Evolutionary conservation across 2,329 filamentous ascomycete genomes (phyloP), one percentile per base, ranked within the genome.

Genomic region (Rhytidhysteron rufulum): DNA sequence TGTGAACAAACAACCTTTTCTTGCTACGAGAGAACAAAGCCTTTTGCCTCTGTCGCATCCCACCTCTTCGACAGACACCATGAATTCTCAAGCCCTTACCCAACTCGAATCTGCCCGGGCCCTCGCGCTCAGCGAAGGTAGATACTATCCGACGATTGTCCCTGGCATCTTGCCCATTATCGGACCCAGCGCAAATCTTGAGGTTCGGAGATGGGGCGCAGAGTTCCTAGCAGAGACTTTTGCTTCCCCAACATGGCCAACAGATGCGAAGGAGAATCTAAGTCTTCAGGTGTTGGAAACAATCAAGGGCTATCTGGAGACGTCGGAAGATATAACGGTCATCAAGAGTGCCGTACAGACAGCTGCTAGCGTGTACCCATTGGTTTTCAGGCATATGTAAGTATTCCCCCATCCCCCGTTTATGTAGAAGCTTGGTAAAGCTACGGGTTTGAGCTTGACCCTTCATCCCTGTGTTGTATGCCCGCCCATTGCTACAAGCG

Each of bases 141-240:
- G 82, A 60, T 88, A 94, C 70, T 98, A 97, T 66, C 83, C 85
- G 37, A 88, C 87, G 65, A 91, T 98, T 62, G 84, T 98, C 48
- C 86, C 88, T 59, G 89, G 88, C 34, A 88, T 97, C 48, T 73
- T 97, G n/a, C 89, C 90, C 41, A 90, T 97, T 57, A 86, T 96
- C 66, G 83, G 84, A 45, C 80, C 85, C 37, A 75, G 77, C 50
- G 78, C 87, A 48, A 78, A 80, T 34, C 69, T 95, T 41, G 88
- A 95, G 67, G 73, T 97, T 57, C 85, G 89, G 67, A 77, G 90
- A 84, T 98, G 93, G 93, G 93, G 91, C 19, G 85, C 90, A 48
- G 90, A 96, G 46, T 98, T 98, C 61, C 75, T 98, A 31, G 89
- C 91, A 41, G 93, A 98, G 72, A 89, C 90, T 2, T 97, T 98